Evolutionary conservation across 208 protist genomes (phyloP), one percentile per base, ranked within the genome.

Genomic region (Leishmania amazonensis): DNA sequence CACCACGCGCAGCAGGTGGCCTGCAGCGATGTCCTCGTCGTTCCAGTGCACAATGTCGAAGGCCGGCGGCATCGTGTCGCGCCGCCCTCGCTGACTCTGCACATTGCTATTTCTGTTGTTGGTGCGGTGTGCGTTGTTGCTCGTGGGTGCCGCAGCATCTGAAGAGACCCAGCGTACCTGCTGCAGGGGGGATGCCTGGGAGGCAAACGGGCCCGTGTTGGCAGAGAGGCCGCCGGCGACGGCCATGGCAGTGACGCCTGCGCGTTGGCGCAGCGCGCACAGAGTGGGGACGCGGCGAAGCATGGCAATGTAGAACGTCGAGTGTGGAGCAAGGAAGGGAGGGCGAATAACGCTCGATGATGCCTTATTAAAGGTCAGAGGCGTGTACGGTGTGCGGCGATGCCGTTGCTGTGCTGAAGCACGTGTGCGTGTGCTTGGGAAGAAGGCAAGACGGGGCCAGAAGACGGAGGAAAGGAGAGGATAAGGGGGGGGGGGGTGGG

Each of bases 31-130:
- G 75, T 97, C 84, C 19, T 88, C 87, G 67, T 97, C 92, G 78
- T 95, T 92, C 94, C 94, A 97, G 85, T 96, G 94, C 45, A 96
- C 91, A 79, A 97, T 76, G 75, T 97, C 94, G 81, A 97, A 97
- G 38, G 94, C 94, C 11, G 94, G 94, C 19, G 92, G 90, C 42
- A 95, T 76, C 31, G 81, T 49, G 4, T 75, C 49, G 21, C 87
- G 91, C 42, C 84, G 86, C 60, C 54, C 53, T 47, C 86, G 86
- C 47, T 86, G 86, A 40, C 85, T 76, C 40, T 86, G 72, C n/a
- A 49, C 54, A 45, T 24, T 72, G 45, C 75, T 76, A n/a, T 1
- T 81, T 80, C 81, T 64, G 80, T 54, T 75, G 38, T 28, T 31
- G 49, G 31, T 28, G 80, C 76, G 42, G 38, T 81, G 47, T 21